Evolutionary conservation across 495 filamentous ascomycete genomes (phyloP).

Genomic region (Bacidia gigantensis): DNA sequence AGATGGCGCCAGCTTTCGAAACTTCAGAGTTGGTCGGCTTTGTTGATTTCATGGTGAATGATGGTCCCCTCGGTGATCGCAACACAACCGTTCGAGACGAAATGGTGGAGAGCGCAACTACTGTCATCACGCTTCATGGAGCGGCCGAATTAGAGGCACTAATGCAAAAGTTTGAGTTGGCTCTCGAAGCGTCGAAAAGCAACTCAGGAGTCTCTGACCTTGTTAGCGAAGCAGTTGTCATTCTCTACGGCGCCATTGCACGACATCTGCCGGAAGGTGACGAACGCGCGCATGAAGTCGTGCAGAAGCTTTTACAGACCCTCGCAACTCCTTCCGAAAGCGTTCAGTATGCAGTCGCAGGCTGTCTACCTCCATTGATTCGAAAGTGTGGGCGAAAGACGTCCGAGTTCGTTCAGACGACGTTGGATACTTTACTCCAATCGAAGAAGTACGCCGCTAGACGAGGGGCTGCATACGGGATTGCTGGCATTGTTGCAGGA

Average conservation of each 20-base stretch:
- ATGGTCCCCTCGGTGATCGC: slow-evolving; percentile 69
- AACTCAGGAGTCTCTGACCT: slow-evolving; percentile 63
- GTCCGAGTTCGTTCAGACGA: slow-evolving; percentile 62
- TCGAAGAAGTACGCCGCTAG: slow-evolving; percentile 82
- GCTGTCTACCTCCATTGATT: slow-evolving; percentile 82
- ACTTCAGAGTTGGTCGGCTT: slow-evolving; percentile 58
- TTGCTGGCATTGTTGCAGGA: slow-evolving; percentile 79
- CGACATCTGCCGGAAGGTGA: slow-evolving; percentile 76
- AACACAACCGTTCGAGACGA: slow-evolving; percentile 62
- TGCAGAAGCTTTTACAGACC: slow-evolving; percentile 69
- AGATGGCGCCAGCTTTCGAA: slow-evolving; percentile 56
- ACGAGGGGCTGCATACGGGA: slow-evolving; percentile 85
- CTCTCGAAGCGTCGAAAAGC: slow-evolving; percentile 68
- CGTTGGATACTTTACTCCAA: slow-evolving; percentile 64
- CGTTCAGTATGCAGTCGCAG: slow-evolving; percentile 89
- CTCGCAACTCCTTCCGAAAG: slow-evolving; percentile 91
- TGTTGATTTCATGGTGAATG: slow-evolving; percentile 69
- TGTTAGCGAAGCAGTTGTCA: slow-evolving; percentile 92
- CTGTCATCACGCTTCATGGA: slow-evolving; percentile 65
- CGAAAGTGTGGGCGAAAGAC: slow-evolving; percentile 63
- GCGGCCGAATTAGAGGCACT: slow-evolving; percentile 70
- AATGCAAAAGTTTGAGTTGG: slow-evolving; percentile 80
- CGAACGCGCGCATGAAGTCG: slow-evolving; percentile 66
- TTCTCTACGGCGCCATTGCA: slow-evolving; percentile 87
- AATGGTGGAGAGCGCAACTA: slow-evolving; percentile 87